Conservation (phyloP, 2,329 filamentous ascomycete species). For the Beauveria rudraprayagi region DNA sequence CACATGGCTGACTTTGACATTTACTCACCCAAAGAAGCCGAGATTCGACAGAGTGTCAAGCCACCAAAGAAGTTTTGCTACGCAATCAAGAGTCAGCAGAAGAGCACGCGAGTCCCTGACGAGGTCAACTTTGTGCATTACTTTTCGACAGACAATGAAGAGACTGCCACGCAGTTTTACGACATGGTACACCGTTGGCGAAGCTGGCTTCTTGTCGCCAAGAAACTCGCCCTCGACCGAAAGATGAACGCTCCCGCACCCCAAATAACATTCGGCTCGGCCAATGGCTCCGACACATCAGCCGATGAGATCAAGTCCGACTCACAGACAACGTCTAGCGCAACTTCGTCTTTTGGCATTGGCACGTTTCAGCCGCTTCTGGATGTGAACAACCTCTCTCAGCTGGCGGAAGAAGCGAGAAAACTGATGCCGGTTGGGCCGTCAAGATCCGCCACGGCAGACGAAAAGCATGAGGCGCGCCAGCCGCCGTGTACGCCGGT, state of each 20-base stretch:
- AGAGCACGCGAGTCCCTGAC: conserved; percentile 72
- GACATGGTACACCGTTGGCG: conserved; percentile 70
- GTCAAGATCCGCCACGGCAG: neutral
- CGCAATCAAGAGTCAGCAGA: conserved; percentile 87
- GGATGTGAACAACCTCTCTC: conserved; percentile 52
- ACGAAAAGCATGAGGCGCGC: neutral
- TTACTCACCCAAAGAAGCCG: conserved; percentile 65
- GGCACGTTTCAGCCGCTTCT: conserved; percentile 62
- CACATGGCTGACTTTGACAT: conserved; percentile 91
- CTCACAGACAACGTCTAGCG: conserved; percentile 30
- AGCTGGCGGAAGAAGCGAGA: conserved; percentile 41
- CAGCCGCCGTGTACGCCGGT: neutral
- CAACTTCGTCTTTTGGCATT: conserved; percentile 51
- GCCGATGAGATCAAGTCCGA: conserved; percentile 11
- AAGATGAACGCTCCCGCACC: conserved; percentile 21
- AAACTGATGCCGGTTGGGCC: conserved; percentile 31
- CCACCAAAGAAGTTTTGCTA: conserved; percentile 81
- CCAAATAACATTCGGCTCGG: conserved; percentile 21
- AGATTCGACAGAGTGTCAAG: conserved; percentile 62
- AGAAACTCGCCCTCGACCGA: conserved; percentile 45
- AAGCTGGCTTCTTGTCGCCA: conserved; percentile 82
- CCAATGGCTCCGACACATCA: neutral
- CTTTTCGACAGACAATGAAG: conserved; percentile 70
- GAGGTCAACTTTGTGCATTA: conserved; percentile 87
- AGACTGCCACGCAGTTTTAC: conserved; percentile 61